Evolutionary conservation across 441 rosid species (phyloP).

Genomic region (Gossypium davidsonii): DNA sequence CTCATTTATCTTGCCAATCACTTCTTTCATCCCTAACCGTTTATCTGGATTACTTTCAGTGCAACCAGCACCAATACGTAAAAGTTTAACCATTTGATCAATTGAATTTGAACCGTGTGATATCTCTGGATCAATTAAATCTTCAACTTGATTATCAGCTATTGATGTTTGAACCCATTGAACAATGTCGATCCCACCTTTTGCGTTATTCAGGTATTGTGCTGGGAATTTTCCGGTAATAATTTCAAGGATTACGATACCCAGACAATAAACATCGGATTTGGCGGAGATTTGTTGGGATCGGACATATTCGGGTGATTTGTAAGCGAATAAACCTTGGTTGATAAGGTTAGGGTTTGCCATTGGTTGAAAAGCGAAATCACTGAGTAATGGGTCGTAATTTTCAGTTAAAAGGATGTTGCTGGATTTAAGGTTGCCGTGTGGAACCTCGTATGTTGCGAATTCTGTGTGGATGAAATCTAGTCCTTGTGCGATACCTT

Average conservation of each 20-base stretch:
- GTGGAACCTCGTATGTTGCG: conserved; percentile 54
- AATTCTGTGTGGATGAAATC: conserved; percentile 54
- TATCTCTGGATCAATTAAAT: conserved; percentile 71
- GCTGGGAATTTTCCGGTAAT: conserved; percentile 78
- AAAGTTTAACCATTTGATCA: conserved; percentile 42
- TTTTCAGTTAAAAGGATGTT: conserved; percentile 49
- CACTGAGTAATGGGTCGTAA: conserved; percentile 49
- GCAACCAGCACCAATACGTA: conserved; percentile 56
- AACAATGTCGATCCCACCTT: conserved; percentile 67
- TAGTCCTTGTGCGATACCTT: conserved; percentile 60
- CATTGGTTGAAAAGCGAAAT: conserved; percentile 66
- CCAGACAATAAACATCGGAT: conserved; percentile 71
- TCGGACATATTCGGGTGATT: conserved; percentile 48
- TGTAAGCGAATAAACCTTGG: conserved; percentile 60
- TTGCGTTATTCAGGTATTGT: conserved; percentile 60
- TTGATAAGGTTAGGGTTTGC: conserved; percentile 34
- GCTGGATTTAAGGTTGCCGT: conserved; percentile 90
- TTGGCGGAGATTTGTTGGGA: conserved; percentile 44
- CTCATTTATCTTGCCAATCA: conserved; percentile 51
- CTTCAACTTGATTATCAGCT: conserved; percentile 40
- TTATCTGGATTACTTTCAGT: conserved; percentile 36
- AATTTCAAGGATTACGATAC: conserved; percentile 63
- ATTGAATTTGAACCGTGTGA: conserved; percentile 24
- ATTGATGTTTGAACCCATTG: conserved; percentile 52
- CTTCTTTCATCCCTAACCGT: conserved; percentile 50